phyloP scores from a whole-genome alignment of 2,329 filamentous ascomycete genomes.

The Xylariales sp. region DNA sequence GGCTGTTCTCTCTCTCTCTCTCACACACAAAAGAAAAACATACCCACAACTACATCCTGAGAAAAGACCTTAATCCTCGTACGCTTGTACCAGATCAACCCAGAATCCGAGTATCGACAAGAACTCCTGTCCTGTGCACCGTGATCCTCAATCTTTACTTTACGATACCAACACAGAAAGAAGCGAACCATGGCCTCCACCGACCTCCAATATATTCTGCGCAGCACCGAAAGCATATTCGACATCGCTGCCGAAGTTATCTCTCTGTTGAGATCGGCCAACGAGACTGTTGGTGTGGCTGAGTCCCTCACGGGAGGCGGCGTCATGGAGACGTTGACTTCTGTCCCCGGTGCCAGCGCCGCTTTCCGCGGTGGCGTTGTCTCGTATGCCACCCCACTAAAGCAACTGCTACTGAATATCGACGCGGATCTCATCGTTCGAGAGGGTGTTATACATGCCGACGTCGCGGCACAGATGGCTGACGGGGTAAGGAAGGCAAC shows the following conservation, averaged over 20 bases:
- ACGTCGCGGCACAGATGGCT: conserved; percentile 21
- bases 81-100: no score
- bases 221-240: conserved; percentile 7
- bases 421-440: conserved; percentile 16
- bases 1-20: no score
- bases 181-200: conserved; percentile 3
- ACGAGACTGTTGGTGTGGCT: conserved; percentile 17
- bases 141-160: no score
- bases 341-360: conserved; percentile 24
- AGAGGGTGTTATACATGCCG: conserved; percentile 20
- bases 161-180: not conserved
- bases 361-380: conserved; percentile 30
- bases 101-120: no score
- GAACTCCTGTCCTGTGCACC: no score
- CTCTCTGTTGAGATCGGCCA: conserved; percentile 4
- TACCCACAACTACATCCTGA: no score
- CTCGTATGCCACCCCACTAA: conserved; percentile 26
- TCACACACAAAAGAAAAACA: no score
- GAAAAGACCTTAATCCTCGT: no score
- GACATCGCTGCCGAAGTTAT: conserved; percentile 12
- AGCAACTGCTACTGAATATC: conserved; percentile 23
- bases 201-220: conserved; percentile 3
- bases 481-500: conserved; percentile 13
- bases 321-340: conserved; percentile 27
- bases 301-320: conserved; percentile 29